Conservation (phyloP, 176 grass and related monocot genomes). For the Coix lacrymajobi region DNA sequence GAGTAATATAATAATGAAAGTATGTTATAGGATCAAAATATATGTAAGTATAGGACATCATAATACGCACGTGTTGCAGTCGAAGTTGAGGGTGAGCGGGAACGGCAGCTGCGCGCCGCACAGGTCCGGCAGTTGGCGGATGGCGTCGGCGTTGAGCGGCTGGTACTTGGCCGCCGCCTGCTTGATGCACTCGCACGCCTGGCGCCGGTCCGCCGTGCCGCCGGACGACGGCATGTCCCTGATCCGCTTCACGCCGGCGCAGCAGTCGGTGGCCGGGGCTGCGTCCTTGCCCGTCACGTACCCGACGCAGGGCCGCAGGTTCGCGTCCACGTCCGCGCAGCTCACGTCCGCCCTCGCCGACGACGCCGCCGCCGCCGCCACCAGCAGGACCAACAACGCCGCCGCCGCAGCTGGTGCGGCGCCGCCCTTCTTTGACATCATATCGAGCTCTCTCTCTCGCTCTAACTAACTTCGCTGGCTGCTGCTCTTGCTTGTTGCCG, state of each 20-base stretch:
- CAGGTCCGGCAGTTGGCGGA: slow-evolving; percentile 23
- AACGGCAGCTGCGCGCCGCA: slow-evolving; percentile 51
- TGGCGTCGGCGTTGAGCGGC: slow-evolving; percentile 29
- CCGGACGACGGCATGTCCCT: slow-evolving; percentile 20
- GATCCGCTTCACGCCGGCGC: slow-evolving; percentile 44
- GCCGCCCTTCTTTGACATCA: background rate
- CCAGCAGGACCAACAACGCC: background rate
- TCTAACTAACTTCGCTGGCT: too few species aligned
- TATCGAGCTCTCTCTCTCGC: background rate
- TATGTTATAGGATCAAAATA: too few species aligned
- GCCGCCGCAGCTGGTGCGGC: background rate
- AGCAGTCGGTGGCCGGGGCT: slow-evolving; percentile 32
- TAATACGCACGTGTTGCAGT: slow-evolving; percentile 53
- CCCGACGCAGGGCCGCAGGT: slow-evolving; percentile 31
- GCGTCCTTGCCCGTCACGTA: slow-evolving; percentile 53
- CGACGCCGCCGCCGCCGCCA: background rate
- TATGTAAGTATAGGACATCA: too few species aligned
- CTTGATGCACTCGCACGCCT: slow-evolving; percentile 63
- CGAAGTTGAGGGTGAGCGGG: slow-evolving; percentile 34
- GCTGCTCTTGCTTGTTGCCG: background rate
- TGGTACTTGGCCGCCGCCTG: slow-evolving; percentile 23
- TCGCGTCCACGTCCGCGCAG: slow-evolving; percentile 41
- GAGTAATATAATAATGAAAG: too few species aligned
- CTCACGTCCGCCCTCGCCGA: slow-evolving; percentile 11
- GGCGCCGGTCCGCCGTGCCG: slow-evolving; percentile 33